Conservation (phyloP, 2,329 filamentous ascomycete species). For the Aspergillus awamori region DNA sequence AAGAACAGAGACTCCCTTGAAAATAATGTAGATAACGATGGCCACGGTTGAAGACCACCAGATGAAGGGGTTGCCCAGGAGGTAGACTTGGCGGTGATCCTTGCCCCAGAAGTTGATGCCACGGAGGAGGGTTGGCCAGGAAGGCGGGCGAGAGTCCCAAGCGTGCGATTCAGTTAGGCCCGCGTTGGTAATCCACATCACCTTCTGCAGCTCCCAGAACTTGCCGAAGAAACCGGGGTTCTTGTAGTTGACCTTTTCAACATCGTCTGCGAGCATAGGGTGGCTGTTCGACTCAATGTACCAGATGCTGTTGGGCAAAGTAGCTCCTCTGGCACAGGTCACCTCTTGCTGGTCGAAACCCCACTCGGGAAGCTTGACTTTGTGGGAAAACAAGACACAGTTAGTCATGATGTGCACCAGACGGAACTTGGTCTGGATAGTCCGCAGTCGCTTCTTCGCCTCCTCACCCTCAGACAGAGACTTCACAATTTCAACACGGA, state of each 20-base stretch:
- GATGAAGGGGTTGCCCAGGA: constrained; percentile 90
- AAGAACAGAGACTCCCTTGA: constrained; percentile 85
- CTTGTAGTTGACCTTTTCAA: constrained; percentile 94
- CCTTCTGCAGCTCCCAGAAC: constrained; percentile 94
- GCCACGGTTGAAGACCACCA: constrained; percentile 89
- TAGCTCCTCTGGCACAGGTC: constrained; percentile 90
- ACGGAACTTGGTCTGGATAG: constrained; percentile 95
- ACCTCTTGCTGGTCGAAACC: constrained; percentile 98
- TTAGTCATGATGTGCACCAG: constrained; percentile 96
- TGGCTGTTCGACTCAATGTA: constrained; percentile 92
- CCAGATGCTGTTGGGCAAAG: constrained; percentile 95
- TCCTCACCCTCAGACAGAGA: constrained; percentile 76
- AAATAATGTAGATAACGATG: constrained; percentile 73
- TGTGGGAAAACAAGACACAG: constrained; percentile 95
- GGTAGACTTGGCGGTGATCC: constrained; percentile 91
- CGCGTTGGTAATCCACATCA: constrained; percentile 99
- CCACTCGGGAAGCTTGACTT: constrained; percentile 98
- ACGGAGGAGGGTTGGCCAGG: constrained; percentile 87
- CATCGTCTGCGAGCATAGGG: constrained; percentile 69
- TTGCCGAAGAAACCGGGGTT: constrained; percentile 96
- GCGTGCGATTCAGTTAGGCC: constrained; percentile 94
- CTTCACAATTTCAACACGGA: constrained; percentile 93
- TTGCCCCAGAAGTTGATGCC: constrained; percentile 99
- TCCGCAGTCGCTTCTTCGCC: constrained; percentile 83
- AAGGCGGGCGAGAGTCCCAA: constrained; percentile 93